Percentiles rank a stretch among this genome's conserved stretches.
Evolutionary conservation across 352 stramenopile species (phyloP).

Genomic region (Albugo candida): DNA sequence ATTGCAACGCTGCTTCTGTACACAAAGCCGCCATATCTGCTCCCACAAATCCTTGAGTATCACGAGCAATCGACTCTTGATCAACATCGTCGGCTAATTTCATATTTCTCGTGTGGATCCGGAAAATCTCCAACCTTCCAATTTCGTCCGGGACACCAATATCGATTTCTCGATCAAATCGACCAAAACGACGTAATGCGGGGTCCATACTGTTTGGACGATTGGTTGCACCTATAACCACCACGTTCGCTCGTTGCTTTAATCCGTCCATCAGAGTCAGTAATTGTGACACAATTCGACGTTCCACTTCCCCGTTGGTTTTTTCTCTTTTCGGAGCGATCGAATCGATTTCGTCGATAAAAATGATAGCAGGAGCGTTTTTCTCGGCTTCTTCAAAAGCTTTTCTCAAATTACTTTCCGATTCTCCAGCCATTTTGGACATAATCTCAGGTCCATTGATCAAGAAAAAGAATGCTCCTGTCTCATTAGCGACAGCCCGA

Average conservation of each 20-base stretch:
- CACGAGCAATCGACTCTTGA: constrained; percentile 90
- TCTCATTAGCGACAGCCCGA: constrained; percentile 97
- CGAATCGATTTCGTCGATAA: constrained; percentile 99
- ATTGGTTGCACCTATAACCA: constrained; percentile 99
- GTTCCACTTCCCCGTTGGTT: constrained; percentile 97
- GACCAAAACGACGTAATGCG: constrained; percentile 94
- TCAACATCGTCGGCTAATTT: constrained; percentile 99
- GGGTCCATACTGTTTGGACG: constrained; percentile 97
- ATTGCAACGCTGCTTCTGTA: constrained; percentile 96
- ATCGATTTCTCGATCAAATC: constrained; percentile 98
- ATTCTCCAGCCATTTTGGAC: constrained; percentile 93
- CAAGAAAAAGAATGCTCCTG: constrained; percentile 98
- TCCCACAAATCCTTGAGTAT: constrained; percentile 99
- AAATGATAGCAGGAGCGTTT: constrained; percentile 99
- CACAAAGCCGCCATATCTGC: constrained; percentile 98
- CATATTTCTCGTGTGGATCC: constrained; percentile 99
- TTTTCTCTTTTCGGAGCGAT: constrained; percentile 97
- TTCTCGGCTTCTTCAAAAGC: constrained; percentile 99
- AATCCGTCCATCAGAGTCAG: constrained; percentile 98
- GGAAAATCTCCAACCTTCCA: constrained; percentile 96
- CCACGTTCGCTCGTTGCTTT: constrained; percentile 82
- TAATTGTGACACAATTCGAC: constrained; percentile 96
- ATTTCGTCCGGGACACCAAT: constrained; percentile 99
- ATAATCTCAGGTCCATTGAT: constrained; percentile 99
- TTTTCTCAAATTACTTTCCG: constrained; percentile 86